Base-by-base conservation (phyloP, 371 early-diverging fungal species). In the Mortierella sp. region DNA sequence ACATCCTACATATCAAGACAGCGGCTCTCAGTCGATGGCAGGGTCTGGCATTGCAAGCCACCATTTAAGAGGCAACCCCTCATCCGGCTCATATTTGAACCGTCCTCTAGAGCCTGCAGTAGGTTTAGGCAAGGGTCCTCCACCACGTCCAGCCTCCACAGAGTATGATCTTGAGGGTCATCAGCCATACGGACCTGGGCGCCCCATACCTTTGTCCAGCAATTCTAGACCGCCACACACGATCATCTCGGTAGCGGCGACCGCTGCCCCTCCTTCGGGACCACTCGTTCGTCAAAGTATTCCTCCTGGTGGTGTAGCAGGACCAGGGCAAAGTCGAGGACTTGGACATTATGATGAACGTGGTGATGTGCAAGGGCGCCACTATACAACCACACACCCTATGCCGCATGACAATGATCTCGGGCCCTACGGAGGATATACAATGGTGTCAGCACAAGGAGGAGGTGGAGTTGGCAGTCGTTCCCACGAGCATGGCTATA, bases 261-360 rank as follows among this genome's bases (percentile, higher is more conserved):
- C 45, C 8, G 7, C 42, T 26, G 26, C 28, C 6, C 65, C 29
- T 23, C 49, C 63, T 1, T 55, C 29, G 8, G 57, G 63, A 23
- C 15, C 15, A 7, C n/a, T 15, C 10, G 9, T 17, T 13, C 67
- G 57, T n/a, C 29, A 37, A 61, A 31, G 40, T 32, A 54, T 42
- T 34, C 35, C 35, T 37, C 49, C 47, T 22, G 51, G 10, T 59
- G 28, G 49, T 3, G 40, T 5, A 1, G 29, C 12, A 9, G 40
- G 40, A 15, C 31, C 45, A 23, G 63, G 29, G 12, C 56, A 56
- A 28, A 43, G 47, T 3, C 32, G 59, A 47, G 64, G 49, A 32
- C 40, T 40, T 26, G 63, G 51, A 49, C 40, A 28, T 3, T 68
- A 68, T 31, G 69, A 68, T 23, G n/a, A 10, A n/a, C 43, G 62